Evolutionary conservation across 139 green algal genomes (phyloP).

Genomic region (Zygnema cylindricum): DNA sequence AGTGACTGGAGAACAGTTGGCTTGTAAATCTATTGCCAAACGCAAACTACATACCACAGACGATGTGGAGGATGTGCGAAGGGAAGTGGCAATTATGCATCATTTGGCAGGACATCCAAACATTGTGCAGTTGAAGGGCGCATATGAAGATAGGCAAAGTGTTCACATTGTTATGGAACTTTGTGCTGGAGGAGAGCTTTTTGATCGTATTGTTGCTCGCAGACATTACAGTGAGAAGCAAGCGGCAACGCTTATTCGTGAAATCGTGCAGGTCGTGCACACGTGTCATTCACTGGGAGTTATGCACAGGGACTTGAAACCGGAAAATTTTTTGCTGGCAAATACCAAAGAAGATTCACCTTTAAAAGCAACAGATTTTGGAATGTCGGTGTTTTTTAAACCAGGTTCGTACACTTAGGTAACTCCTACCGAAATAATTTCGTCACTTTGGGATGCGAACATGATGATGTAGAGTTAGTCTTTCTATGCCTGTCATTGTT

Average conservation of each 20-base stretch:
- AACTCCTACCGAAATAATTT: neutral
- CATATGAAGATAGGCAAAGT: conserved; percentile 53
- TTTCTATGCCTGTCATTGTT: neutral
- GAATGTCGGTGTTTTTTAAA: conserved; percentile 53
- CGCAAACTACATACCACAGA: too few relatives aligned
- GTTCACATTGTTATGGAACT: conserved; percentile 83
- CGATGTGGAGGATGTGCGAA: too few relatives aligned
- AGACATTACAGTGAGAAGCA: conserved; percentile 76
- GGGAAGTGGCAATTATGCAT: too few relatives aligned
- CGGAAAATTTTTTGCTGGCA: conserved; percentile 97
- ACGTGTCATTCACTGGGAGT: conserved; percentile 61
- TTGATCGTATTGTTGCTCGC: conserved; percentile 77
- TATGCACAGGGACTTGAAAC: conserved; percentile 67
- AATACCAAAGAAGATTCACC: conserved; percentile 70
- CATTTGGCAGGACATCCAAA: conserved; percentile 75
- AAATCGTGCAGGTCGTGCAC: conserved; percentile 88
- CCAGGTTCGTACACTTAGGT: conserved; percentile 34
- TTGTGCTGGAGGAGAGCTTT: conserved; percentile 93
- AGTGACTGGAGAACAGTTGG: too few relatives aligned
- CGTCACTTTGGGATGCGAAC: neutral
- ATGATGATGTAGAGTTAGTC: neutral
- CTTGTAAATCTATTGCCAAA: too few relatives aligned
- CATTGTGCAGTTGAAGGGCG: conserved; percentile 73
- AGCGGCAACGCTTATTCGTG: conserved; percentile 81
- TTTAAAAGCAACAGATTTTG: conserved; percentile 84